Evolutionary conservation across 2,329 filamentous ascomycete species (phyloP).

Genomic region (Ceratocystis albifundus): DNA sequence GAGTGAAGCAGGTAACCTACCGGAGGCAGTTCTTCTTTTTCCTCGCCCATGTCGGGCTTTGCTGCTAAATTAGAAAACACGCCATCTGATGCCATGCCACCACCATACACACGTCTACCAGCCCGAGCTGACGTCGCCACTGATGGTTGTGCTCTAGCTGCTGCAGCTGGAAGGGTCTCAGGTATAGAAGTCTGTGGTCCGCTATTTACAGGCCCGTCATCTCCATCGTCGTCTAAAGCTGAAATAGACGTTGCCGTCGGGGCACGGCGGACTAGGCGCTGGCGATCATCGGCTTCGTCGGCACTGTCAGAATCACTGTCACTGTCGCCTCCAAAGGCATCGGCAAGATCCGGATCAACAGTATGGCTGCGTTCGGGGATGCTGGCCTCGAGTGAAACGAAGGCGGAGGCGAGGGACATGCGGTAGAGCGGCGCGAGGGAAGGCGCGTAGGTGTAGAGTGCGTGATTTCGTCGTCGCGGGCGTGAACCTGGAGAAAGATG

Average conservation of each 20-base stretch:
- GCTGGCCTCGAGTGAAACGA: slow-evolving; percentile 82
- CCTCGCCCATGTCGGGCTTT: slow-evolving; percentile 65
- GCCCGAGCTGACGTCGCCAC: neutral
- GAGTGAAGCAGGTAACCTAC: slow-evolving; percentile 41
- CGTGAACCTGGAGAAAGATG: slow-evolving; percentile 39
- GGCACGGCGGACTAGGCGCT: slow-evolving; percentile 62
- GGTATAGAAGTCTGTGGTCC: slow-evolving; percentile 25
- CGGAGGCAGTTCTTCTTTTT: slow-evolving; percentile 80
- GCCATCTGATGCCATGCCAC: slow-evolving; percentile 73
- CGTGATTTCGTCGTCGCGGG: slow-evolving; percentile 41
- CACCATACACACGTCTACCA: slow-evolving; percentile 46
- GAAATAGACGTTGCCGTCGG: slow-evolving; percentile 25
- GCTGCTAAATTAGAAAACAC: slow-evolving; percentile 93
- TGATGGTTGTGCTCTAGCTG: neutral
- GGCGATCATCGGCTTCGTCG: slow-evolving; percentile 67
- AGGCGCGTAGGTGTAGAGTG: slow-evolving; percentile 31
- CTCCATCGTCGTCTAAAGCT: slow-evolving; percentile 17
- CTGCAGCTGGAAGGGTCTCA: neutral
- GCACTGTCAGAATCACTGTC: slow-evolving; percentile 44
- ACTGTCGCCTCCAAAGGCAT: slow-evolving; percentile 80
- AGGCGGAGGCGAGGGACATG: slow-evolving; percentile 55
- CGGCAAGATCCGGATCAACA: slow-evolving; percentile 72
- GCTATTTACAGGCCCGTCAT: slow-evolving; percentile 10
- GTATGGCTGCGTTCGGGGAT: slow-evolving; percentile 35
- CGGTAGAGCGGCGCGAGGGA: slow-evolving; percentile 30